Evolutionary conservation across 192 early-diverging fungal genomes (phyloP).

Genomic region (Glomus cerebriforme): DNA sequence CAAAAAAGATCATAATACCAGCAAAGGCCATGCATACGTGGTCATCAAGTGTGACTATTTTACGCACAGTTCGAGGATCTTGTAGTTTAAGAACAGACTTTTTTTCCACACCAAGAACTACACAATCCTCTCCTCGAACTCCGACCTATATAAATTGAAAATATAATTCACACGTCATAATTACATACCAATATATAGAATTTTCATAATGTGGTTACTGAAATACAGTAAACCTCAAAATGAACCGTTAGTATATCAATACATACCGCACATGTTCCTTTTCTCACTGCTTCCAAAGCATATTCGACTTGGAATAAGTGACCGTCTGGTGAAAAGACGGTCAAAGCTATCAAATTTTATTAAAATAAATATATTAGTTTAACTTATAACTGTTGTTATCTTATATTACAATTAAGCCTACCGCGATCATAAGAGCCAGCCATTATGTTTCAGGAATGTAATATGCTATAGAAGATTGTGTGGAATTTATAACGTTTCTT

Average conservation of each 20-base stretch:
- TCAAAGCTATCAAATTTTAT: conserved; percentile 63
- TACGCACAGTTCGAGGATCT: conserved; percentile 94
- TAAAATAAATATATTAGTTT: background rate
- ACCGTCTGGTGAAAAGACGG: conserved; percentile 98
- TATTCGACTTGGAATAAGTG: conserved; percentile 99
- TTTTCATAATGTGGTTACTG: too few species aligned
- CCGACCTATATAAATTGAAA: conserved; percentile 71
- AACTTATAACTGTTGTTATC: background rate
- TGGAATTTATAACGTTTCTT: too few species aligned
- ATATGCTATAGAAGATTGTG: background rate
- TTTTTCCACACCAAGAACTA: conserved; percentile 96
- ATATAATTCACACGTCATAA: background rate
- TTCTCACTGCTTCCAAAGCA: conserved; percentile 95
- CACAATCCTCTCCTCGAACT: conserved; percentile 86
- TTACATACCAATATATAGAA: background rate
- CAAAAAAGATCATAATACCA: conserved; percentile 50
- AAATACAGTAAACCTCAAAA: too few species aligned
- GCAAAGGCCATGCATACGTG: conserved; percentile 97
- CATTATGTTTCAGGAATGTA: conserved; percentile 20
- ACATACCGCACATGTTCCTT: conserved; percentile 96
- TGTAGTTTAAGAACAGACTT: conserved; percentile 95
- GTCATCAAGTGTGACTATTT: conserved; percentile 96
- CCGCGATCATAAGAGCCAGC: conserved; percentile 48
- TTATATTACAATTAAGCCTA: background rate
- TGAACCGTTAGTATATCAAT: background rate